Percentiles rank a stretch among this genome's conserved stretches.
phyloP scores from a whole-genome alignment of 202 grass and related monocot genomes.

The Brachypodium distachyon region DNA sequence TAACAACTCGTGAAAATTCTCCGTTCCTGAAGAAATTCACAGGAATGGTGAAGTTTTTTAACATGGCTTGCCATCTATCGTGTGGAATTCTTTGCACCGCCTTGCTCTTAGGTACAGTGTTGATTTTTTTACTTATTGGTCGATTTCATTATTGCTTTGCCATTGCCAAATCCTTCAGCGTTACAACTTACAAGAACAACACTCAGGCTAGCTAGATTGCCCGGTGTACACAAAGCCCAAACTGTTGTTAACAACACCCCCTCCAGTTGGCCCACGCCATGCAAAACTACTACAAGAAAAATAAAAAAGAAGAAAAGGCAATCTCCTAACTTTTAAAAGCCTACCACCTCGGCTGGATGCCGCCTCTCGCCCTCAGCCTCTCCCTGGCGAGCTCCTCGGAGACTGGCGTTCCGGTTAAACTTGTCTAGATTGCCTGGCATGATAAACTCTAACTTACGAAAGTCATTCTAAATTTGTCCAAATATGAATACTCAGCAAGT shows the following conservation, averaged over 20 bases:
- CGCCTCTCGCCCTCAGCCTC: slow-evolving; percentile 33
- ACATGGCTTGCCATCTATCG: no score
- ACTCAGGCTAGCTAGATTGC: not conserved
- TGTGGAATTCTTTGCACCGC: no score
- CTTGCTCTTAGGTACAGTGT: not conserved
- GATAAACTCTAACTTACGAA: no score
- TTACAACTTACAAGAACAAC: not conserved
- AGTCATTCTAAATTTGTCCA: no score
- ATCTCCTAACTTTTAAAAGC: not conserved
- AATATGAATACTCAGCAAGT: no score
- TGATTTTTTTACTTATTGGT: not conserved
- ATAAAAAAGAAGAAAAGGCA: not conserved
- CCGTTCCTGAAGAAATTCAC: no score
- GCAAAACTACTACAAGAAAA: not conserved
- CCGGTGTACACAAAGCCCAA: not conserved
- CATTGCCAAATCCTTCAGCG: not conserved
- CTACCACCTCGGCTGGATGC: slow-evolving; percentile 36
- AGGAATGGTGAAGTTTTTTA: no score
- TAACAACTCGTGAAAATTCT: no score
- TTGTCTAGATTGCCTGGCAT: no score
- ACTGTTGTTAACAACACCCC: no score
- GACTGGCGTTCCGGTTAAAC: slow-evolving; percentile 15
- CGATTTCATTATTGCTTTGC: not conserved
- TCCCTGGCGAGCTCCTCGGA: slow-evolving; percentile 34
- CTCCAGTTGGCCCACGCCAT: not conserved